phyloP scores from a whole-genome alignment of 1,284 basidiomycete genomes.

The Cronartium quercuum region DNA sequence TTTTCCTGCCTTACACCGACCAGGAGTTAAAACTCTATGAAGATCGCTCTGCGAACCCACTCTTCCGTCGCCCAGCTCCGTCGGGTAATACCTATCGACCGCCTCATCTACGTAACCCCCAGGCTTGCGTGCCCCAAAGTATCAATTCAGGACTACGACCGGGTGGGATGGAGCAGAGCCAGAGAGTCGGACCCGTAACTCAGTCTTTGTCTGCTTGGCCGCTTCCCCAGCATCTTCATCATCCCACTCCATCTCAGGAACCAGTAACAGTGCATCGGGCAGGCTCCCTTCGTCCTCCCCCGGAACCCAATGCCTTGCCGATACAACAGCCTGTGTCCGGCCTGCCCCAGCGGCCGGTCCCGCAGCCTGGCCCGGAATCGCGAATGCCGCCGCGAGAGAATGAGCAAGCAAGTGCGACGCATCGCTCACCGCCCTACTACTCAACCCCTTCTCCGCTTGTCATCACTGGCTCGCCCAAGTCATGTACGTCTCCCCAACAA shows the following conservation, averaged over 20 bases:
- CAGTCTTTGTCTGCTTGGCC: background rate
- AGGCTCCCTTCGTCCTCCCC: background rate
- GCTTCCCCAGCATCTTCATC: background rate
- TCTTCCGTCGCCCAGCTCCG: background rate
- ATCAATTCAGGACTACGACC: background rate
- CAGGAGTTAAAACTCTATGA: slow-evolving; percentile 18
- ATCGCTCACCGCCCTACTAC: slow-evolving; percentile 3
- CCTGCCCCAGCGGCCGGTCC: background rate
- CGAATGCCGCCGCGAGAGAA: background rate
- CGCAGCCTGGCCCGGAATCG: background rate
- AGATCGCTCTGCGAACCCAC: slow-evolving; percentile 12
- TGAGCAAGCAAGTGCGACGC: background rate
- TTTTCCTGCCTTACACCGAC: slow-evolving; percentile 22
- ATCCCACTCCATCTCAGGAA: background rate
- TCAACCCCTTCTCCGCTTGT: slow-evolving; percentile 15
- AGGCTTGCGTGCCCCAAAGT: background rate
- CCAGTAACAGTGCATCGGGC: background rate
- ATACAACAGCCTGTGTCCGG: background rate
- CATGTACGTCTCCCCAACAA: background rate
- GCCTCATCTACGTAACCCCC: background rate
- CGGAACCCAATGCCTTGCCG: background rate
- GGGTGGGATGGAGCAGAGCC: background rate
- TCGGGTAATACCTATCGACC: background rate
- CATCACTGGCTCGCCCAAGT: background rate
- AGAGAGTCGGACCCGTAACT: background rate